Base-by-base conservation (phyloP, 306 rosid genomes). In the Nissolia schottii region DNA sequence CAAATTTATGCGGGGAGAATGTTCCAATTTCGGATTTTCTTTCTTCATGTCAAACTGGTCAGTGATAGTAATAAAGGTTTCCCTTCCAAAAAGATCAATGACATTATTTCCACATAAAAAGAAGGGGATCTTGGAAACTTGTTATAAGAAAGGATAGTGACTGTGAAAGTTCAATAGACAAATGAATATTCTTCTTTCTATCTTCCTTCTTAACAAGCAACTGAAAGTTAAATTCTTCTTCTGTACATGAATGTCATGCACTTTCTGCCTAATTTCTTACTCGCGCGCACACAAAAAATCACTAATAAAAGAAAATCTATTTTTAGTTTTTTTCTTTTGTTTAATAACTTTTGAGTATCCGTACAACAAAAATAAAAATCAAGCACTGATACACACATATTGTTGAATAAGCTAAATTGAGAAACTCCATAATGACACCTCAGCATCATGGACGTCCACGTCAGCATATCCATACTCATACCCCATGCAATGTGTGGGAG, bases 351-450 rank as follows among this genome's bases (percentile, higher is more conserved):
- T 27, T 41, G 53, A 43, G 71, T 7, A 63, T 70, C 84, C 65
- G 50, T 75, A 70, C 78, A 25, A 6, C n/a, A 25, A 11, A 4
- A 27, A 53, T 16, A 51, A 60, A 49, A 61, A 50, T 1, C 20
- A 16, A 27, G 83, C 56, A 46, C 53, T 34, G 77, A 63, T 64
- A 46, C 43, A 61, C 63, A 55, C 3, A 55, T 62, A 43, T 9
- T 18, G 9, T 7, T 3, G 4, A 18, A 4, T 3, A 28, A 54
- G 6, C n/a, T 24, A 85, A 43, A 76, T 58, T 32, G 89, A 86
- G 57, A 76, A 81, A 79, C 87, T 92, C 98, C 98, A 90, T 4
- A 92, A 72, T 59, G 92, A 81, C 74, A 92, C 74, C 27, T 90
- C 92, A 79, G 73, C 75, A 25, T 75, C 70, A 64, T 67, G 29